These are phyloP conservation scores for Hyaloscypha finlandica DNA, from an alignment of 495 filamentous ascomycete genomes.

Conservation along the genomic window DNA sequence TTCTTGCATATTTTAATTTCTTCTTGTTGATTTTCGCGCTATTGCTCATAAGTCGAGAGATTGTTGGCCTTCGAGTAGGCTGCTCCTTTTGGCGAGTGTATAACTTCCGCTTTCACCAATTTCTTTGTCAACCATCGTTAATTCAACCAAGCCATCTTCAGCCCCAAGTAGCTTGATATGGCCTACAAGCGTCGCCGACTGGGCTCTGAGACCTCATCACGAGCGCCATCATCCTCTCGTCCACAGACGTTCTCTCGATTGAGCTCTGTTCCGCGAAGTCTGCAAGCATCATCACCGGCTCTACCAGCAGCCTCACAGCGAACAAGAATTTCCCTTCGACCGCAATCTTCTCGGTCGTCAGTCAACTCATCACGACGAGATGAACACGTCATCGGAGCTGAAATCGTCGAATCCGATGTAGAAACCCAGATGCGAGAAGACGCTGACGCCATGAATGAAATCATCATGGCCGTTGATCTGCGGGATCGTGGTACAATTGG, in stretches of 20 bases:
- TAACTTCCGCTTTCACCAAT: neutral
- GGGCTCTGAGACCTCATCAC: constrained; percentile 4
- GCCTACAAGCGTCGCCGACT: constrained; percentile 30
- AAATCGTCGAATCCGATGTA: constrained; percentile 25
- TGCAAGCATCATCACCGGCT: constrained; percentile 32
- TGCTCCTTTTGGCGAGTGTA: too few relatives aligned
- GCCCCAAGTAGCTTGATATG: constrained; percentile 21
- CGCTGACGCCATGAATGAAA: constrained; percentile 67
- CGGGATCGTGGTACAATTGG: constrained; percentile 72
- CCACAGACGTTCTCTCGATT: constrained; percentile 17
- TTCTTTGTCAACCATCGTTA: neutral
- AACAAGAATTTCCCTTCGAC: constrained; percentile 32
- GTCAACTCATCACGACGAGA: constrained; percentile 13
- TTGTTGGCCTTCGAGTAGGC: too few relatives aligned
- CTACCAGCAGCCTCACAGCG: constrained; percentile 31
- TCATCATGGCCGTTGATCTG: constrained; percentile 85
- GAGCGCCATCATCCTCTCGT: constrained; percentile 12
- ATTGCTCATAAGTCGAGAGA: too few relatives aligned
- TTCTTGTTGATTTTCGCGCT: neutral
- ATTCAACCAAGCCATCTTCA: neutral
- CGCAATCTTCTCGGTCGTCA: constrained; percentile 26
- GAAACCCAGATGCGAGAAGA: constrained; percentile 41
- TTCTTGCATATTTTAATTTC: neutral
- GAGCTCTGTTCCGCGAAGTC: constrained; percentile 19
- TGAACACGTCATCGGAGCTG: constrained; percentile 6